Percentiles rank a stretch among this genome's conserved stretches.
phyloP scores from a whole-genome alignment of 192 early-diverging fungal species.

The Lobosporangium transversale region DNA sequence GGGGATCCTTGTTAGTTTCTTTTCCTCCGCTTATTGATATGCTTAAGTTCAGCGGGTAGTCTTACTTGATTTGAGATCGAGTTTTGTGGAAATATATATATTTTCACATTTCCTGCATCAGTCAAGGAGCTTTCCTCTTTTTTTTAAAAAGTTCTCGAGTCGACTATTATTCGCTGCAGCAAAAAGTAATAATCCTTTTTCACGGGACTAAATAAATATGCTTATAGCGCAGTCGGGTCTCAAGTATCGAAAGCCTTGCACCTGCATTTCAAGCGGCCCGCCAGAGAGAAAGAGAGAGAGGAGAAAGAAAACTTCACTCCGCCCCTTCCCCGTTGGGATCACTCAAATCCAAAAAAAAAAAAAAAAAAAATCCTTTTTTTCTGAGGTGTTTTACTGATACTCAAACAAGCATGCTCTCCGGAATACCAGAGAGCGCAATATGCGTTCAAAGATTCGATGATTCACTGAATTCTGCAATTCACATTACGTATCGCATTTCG shows the following conservation, averaged over 20 bases:
- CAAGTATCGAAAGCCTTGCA: too few species aligned
- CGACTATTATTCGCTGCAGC: too few species aligned
- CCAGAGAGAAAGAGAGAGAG: neutral
- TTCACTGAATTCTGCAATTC: constrained; percentile 74
- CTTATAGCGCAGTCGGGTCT: constrained; percentile 33
- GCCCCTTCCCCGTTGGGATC: constrained; percentile 35
- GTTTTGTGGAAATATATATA: too few species aligned
- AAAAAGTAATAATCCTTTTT: constrained; percentile 42
- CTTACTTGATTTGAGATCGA: too few species aligned
- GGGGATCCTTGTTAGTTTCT: constrained; percentile 85
- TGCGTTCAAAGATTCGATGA: constrained; percentile 80
- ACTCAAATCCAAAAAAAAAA: constrained; percentile 38
- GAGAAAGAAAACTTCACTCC: too few species aligned
- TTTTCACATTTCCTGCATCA: too few species aligned
- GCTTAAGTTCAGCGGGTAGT: constrained; percentile 83
- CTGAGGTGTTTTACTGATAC: constrained; percentile 61
- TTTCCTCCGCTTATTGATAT: constrained; percentile 88
- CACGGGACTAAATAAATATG: constrained; percentile 45
- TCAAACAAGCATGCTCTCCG: constrained; percentile 67
- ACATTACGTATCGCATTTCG: constrained; percentile 79
- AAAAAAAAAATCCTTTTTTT: neutral
- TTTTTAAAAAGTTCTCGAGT: too few species aligned
- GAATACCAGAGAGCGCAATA: constrained; percentile 62
- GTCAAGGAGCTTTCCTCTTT: constrained; percentile 15
- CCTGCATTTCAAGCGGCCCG: constrained; percentile 35